A percentile compares a stretch with the other conserved stretches of the same genome.
Conservation (phyloP, 805 yeast species). For the Yarrowia sp. region DNA sequence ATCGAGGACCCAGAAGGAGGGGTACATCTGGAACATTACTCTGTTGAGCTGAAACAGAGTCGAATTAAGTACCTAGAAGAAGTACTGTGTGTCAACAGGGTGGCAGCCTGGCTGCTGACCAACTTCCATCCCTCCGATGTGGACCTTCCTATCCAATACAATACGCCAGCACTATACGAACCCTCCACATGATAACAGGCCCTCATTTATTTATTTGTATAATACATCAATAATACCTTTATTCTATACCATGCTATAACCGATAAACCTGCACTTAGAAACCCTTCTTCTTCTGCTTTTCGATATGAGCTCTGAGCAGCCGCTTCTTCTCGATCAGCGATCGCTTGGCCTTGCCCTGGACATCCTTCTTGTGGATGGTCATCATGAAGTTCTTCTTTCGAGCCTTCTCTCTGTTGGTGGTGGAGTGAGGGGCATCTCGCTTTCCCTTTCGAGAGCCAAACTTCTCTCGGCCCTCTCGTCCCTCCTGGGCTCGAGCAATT, state of each 20-base stretch:
- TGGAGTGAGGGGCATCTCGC: conserved; percentile 74
- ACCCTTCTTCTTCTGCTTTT: conserved; percentile 90
- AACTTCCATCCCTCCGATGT: neutral
- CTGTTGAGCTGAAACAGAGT: neutral
- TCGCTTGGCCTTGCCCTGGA: conserved; percentile 90
- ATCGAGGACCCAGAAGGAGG: neutral
- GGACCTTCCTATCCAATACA: neutral
- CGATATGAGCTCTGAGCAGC: conserved; percentile 82
- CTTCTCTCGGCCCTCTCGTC: conserved; percentile 90
- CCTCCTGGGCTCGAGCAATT: conserved; percentile 84
- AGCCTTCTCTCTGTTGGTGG: conserved; percentile 95
- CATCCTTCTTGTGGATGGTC: conserved; percentile 96
- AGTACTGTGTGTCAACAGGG: neutral
- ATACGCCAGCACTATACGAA: neutral
- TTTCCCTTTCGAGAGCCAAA: conserved; percentile 88
- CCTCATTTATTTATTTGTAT: no score
- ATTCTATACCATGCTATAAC: conserved; percentile 26
- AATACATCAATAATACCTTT: conserved; percentile 17
- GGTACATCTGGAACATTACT: neutral
- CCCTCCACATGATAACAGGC: neutral
- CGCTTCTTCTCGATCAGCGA: conserved; percentile 91
- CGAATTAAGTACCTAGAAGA: conserved; percentile 3
- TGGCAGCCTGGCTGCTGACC: neutral
- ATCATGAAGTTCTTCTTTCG: conserved; percentile 98
- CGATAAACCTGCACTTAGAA: conserved; percentile 48